Conservation (phyloP, 352 stramenopile genomes). For the Pythium vanterpoolii region DNA sequence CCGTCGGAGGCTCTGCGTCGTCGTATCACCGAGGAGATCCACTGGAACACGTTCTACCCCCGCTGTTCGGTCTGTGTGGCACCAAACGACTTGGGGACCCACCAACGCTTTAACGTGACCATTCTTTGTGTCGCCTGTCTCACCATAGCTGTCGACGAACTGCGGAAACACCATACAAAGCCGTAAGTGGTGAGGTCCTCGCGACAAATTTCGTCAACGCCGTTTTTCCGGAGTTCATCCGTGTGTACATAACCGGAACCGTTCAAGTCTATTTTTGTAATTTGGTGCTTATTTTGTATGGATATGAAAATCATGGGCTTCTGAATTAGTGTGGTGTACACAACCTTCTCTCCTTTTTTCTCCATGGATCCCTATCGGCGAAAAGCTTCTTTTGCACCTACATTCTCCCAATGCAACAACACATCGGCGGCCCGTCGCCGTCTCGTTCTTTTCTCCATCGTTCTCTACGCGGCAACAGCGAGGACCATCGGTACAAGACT, state of each 20-base stretch:
- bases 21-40: neutral
- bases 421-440: neutral
- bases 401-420: constrained; percentile 10
- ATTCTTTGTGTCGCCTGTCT: constrained; percentile 11
- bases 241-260: neutral
- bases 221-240: neutral
- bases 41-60: neutral
- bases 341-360: neutral
- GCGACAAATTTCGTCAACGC: neutral
- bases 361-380: too few species aligned
- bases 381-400: neutral
- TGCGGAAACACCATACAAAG: neutral
- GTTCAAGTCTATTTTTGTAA: neutral
- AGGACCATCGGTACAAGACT: neutral
- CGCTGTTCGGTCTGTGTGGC: constrained; percentile 6
- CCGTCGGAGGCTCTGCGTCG: neutral
- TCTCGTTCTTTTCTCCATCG: neutral
- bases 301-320: neutral
- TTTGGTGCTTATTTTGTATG: neutral
- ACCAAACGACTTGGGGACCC: constrained; percentile 1
- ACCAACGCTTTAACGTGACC: constrained; percentile 9
- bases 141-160: neutral
- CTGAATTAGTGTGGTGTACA: constrained; percentile 5
- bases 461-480: neutral
- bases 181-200: neutral